A percentile compares a stretch with the other conserved stretches of the same genome.
Evolutionary conservation across 2,329 filamentous ascomycete species (phyloP).

Genomic region (Pseudofabraea citricarpa): DNA sequence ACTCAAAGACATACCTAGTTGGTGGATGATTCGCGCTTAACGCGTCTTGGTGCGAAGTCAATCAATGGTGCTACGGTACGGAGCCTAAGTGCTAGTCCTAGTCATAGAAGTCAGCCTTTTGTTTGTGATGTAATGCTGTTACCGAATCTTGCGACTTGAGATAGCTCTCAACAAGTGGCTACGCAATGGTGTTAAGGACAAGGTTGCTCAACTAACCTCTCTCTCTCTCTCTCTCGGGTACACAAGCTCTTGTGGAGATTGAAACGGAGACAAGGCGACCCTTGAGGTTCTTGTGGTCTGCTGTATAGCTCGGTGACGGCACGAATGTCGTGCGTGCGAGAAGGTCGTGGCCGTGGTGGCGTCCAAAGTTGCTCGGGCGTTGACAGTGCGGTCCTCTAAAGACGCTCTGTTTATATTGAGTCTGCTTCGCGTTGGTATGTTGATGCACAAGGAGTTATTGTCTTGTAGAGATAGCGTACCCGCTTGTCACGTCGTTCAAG

Average conservation of each 20-base stretch:
- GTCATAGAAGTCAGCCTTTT: neutral
- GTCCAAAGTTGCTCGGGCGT: constrained; percentile 5
- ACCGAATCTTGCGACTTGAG: no score
- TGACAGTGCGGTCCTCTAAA: constrained; percentile 4
- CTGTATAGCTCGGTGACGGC: neutral
- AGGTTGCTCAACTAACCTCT: no score
- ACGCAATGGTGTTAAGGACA: no score
- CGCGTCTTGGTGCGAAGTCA: constrained; percentile 7
- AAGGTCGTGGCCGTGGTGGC: constrained; percentile 3
- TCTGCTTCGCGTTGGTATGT: no score
- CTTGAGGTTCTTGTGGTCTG: neutral
- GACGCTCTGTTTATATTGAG: constrained; percentile 9
- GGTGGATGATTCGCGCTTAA: constrained; percentile 9
- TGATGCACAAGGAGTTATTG: no score
- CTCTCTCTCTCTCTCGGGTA: no score
- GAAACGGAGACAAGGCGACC: neutral
- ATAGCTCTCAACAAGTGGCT: no score
- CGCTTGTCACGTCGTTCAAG: no score
- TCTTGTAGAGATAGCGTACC: no score
- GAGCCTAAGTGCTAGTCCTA: neutral
- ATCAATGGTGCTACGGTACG: neutral
- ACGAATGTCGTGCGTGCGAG: neutral
- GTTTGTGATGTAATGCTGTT: neutral
- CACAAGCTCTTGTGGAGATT: no score
- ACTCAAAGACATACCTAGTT: constrained; percentile 16